Percentiles rank a stretch among this genome's conserved stretches.
phyloP scores from a whole-genome alignment of 257 asterid genomes.

The Solanum virginianum region DNA sequence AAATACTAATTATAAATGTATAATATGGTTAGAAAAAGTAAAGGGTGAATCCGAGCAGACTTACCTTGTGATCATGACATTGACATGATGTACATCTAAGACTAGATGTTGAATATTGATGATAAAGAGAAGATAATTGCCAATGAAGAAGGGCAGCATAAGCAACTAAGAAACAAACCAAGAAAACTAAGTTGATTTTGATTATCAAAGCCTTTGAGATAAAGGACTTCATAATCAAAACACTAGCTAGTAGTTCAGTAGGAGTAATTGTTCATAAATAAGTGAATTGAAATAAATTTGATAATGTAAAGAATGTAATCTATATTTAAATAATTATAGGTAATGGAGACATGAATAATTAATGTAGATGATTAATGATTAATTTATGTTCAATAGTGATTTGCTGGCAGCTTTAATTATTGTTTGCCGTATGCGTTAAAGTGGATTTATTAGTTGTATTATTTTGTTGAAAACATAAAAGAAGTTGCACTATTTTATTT shows the following conservation, averaged over 20 bases:
- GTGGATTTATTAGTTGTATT: not conserved
- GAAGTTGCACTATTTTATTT: not conserved
- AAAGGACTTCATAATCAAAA: constrained; percentile 32
- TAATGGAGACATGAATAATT: not conserved
- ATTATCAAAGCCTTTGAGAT: constrained; percentile 48
- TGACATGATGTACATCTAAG: constrained; percentile 42
- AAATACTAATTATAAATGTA: not conserved
- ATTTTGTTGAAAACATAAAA: not conserved
- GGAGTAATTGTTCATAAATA: not conserved
- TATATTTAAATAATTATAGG: not conserved
- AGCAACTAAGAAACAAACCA: constrained; percentile 43
- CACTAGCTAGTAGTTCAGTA: not conserved
- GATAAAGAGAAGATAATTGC: constrained; percentile 44
- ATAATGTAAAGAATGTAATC: not conserved
- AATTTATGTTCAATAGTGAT: not conserved
- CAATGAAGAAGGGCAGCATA: constrained; percentile 44
- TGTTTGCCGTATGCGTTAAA: not conserved
- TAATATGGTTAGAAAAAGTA: not conserved
- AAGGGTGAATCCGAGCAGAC: not conserved
- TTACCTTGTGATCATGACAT: constrained; percentile 62
- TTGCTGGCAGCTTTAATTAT: not conserved
- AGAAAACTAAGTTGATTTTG: constrained; percentile 50
- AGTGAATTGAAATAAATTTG: not conserved
- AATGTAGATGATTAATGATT: not conserved
- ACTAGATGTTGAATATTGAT: constrained; percentile 27